Base-by-base conservation (phyloP, 495 filamentous ascomycete species). In the Aspergillus coremiiformis region DNA sequence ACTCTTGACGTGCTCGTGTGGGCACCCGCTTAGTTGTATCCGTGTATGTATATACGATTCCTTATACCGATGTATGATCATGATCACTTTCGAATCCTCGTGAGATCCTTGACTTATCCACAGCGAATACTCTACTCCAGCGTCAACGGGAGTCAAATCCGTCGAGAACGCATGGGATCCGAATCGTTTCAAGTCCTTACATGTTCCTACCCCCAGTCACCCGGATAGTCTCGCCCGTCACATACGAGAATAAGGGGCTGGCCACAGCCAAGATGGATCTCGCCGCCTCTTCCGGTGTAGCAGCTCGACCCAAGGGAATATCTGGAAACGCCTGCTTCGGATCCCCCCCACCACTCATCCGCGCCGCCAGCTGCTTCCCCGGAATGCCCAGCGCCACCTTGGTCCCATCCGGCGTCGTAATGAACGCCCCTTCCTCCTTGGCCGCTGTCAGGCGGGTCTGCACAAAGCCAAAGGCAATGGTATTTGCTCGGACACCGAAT, bases 151-250 rank as follows among this genome's bases (percentile, higher is more conserved):
- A 27, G 24, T 9, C 24, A 27, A 27, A 4, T 27, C 24, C n/a
- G n/a, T n/a, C n/a, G n/a, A n/a, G n/a, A n/a, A n/a, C n/a, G n/a
- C n/a, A n/a, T n/a, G n/a, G n/a, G n/a, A n/a, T n/a, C n/a, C n/a
- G n/a, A n/a, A n/a, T n/a, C n/a, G n/a, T n/a, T n/a, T n/a, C n/a
- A n/a, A 47, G 29, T 39, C 23, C 17, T 17, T 80, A 92, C 77
- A 89, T 91, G 65, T 90, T 90, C 66, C 85, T 73, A 4, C 88
- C 89, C 5, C 89, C 89, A 12, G 88, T 93, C 41, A 92, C 89
- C 61, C 79, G 80, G 52, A 95, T 85, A 2, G 87, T 90, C 76
- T 95, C 87, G 9, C 88, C 89, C 63, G 78, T 84, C 4, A 93
- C 85, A 73, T 93, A 93, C 39, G 80, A 82, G 56, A 89, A 87